Evolutionary conservation across 2,329 filamentous ascomycete species (phyloP).

Genomic region (Pseudopithomyces maydicus): DNA sequence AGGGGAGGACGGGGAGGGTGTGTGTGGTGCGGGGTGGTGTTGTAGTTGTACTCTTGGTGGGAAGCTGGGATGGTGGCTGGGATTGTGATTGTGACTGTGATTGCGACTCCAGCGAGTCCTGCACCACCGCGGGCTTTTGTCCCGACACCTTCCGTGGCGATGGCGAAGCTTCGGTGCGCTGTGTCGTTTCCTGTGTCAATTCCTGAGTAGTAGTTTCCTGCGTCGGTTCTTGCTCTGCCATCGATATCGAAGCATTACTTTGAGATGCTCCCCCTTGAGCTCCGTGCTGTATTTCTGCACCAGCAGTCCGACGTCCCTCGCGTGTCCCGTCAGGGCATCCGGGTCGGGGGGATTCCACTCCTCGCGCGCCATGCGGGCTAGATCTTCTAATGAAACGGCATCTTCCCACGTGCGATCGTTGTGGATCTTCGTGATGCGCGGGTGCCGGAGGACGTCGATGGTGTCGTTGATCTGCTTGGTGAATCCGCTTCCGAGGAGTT

Average conservation of each 20-base stretch:
- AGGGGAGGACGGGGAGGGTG: too few relatives aligned
- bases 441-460: constrained; percentile 79
- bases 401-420: constrained; percentile 74
- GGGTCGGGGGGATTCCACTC: constrained; percentile 48
- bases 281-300: constrained; percentile 25
- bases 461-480: constrained; percentile 71
- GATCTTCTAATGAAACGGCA: constrained; percentile 68
- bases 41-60: too few relatives aligned
- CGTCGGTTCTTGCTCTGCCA: constrained; percentile 24
- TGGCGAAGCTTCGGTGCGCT: constrained; percentile 18
- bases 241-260: background rate
- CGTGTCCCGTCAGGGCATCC: constrained; percentile 33
- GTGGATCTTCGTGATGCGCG: constrained; percentile 76
- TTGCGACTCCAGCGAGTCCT: too few relatives aligned
- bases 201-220: constrained; percentile 24
- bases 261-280: constrained; percentile 18
- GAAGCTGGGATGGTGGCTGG: too few relatives aligned
- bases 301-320: constrained; percentile 35
- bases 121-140: too few relatives aligned
- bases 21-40: too few relatives aligned
- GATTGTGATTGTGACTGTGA: too few relatives aligned
- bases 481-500: constrained; percentile 80
- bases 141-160: too few relatives aligned
- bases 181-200: constrained; percentile 25
- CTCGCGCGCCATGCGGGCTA: constrained; percentile 69